Conservation (phyloP, 805 yeast genomes). For the Vanderwaltozyma yarrowii region DNA sequence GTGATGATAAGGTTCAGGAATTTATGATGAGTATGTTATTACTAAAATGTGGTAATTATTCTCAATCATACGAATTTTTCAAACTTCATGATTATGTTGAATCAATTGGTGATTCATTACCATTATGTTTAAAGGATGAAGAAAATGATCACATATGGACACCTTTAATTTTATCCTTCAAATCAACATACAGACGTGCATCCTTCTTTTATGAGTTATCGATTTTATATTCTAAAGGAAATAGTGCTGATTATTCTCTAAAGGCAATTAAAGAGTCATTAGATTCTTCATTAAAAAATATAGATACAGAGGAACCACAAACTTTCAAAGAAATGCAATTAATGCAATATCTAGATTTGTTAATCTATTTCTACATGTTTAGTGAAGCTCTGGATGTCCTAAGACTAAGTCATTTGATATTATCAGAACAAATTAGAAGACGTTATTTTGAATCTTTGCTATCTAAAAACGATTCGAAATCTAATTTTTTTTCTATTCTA, state of each 20-base stretch:
- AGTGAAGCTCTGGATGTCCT: constrained; percentile 25
- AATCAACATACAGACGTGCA: constrained; percentile 10
- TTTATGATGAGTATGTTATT: constrained; percentile 20
- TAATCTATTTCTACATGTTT: constrained; percentile 18
- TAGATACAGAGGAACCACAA: constrained; percentile 13
- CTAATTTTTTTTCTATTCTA: constrained; percentile 18
- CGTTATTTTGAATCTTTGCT: constrained; percentile 14
- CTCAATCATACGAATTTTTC: constrained; percentile 20
- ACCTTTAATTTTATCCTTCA: constrained; percentile 14
- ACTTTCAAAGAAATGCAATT: constrained; percentile 15
- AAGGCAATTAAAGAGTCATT: constrained; percentile 23
- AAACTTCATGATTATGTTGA: constrained; percentile 18
- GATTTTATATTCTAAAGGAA: constrained; percentile 14
- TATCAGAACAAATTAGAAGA: constrained; percentile 14
- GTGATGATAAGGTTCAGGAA: constrained; percentile 16
- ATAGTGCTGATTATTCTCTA: constrained; percentile 15
- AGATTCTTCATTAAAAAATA: constrained; percentile 11
- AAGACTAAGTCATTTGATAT: constrained; percentile 17
- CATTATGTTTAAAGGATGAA: constrained; percentile 12
- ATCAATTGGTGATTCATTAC: constrained; percentile 9
- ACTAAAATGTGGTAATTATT: constrained; percentile 19
- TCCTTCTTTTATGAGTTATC: constrained; percentile 22
- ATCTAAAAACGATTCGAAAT: constrained; percentile 7
- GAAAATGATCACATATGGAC: constrained; percentile 14
- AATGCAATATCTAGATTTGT: constrained; percentile 18